These are phyloP conservation scores for Chaetomium sp. DNA, from an alignment of 2,329 filamentous ascomycete species.

Conservation along the genomic window DNA sequence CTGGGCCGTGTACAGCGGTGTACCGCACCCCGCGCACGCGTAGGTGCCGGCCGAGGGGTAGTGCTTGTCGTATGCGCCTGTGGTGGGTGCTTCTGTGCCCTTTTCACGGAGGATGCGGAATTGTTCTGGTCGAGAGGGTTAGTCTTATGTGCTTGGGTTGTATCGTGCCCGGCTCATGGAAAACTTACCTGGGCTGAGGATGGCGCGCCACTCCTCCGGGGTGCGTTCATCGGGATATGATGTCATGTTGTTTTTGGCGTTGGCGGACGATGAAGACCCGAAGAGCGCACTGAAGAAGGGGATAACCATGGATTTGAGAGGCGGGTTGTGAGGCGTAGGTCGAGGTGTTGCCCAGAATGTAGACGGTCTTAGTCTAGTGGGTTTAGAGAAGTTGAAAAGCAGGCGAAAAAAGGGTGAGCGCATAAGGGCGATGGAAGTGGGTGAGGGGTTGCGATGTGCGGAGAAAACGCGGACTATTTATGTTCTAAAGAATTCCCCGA, in stretches of 20 bases:
- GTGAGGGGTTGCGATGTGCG: background rate
- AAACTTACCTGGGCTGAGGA: slow-evolving; percentile 59
- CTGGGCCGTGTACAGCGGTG: slow-evolving; percentile 83
- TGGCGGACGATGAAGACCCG: slow-evolving; percentile 49
- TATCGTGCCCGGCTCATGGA: too few relatives aligned
- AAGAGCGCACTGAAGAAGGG: slow-evolving; percentile 76
- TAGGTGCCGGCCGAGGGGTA: slow-evolving; percentile 71
- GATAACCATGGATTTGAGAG: slow-evolving; percentile 60
- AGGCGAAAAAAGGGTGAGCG: slow-evolving; percentile 41
- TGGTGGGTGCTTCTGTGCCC: slow-evolving; percentile 76
- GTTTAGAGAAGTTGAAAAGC: slow-evolving; percentile 41
- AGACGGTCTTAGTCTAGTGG: slow-evolving; percentile 30
- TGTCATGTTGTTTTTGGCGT: slow-evolving; percentile 44
- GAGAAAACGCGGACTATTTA: slow-evolving; percentile 1
- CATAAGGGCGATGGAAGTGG: slow-evolving; percentile 33
- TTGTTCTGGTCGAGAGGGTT: slow-evolving; percentile 58
- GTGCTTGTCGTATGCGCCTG: slow-evolving; percentile 85
- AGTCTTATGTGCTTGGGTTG: slow-evolving; percentile 1
- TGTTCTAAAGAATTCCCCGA: background rate
- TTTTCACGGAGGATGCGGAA: slow-evolving; percentile 90
- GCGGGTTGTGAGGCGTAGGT: slow-evolving; percentile 14
- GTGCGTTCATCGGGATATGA: slow-evolving; percentile 70
- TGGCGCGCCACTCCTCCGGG: slow-evolving; percentile 81
- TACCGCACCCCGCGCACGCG: slow-evolving; percentile 75
- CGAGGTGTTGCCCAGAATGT: slow-evolving; percentile 20